phyloP scores from a whole-genome alignment of 441 rosid genomes.

The Aleurites moluccanus region DNA sequence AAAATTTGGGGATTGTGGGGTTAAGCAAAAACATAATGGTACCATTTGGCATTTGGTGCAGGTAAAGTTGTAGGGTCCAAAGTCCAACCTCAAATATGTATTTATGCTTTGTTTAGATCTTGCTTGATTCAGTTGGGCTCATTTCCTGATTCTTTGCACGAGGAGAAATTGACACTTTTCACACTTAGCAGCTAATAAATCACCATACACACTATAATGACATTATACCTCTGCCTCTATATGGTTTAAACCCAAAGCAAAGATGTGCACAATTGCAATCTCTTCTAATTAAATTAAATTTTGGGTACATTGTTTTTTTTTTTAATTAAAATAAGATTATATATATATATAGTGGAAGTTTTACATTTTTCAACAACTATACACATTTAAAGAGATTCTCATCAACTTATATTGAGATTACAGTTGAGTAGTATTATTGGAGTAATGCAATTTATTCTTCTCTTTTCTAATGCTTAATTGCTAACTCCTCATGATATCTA shows the following conservation, averaged over 20 bases:
- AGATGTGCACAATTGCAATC: not conserved
- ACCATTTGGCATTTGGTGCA: not conserved
- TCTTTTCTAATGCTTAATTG: too few relatives aligned
- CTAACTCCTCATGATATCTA: too few relatives aligned
- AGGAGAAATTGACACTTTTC: slow-evolving; percentile 1
- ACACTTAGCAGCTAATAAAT: not conserved
- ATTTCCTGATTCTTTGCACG: slow-evolving; percentile 16
- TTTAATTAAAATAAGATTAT: too few relatives aligned
- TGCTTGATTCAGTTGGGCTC: slow-evolving; percentile 9
- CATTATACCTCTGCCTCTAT: slow-evolving; percentile 7
- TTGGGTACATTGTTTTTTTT: too few relatives aligned
- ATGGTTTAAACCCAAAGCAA: not conserved
- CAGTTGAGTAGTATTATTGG: too few relatives aligned
- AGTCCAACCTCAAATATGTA: not conserved
- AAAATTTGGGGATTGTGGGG: not conserved
- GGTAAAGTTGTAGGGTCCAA: slow-evolving; percentile 19
- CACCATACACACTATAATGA: slow-evolving; percentile 24
- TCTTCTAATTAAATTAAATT: not conserved
- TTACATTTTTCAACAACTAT: too few relatives aligned
- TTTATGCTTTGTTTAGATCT: slow-evolving; percentile 11
- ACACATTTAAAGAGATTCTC: too few relatives aligned
- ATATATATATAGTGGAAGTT: too few relatives aligned
- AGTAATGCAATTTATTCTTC: too few relatives aligned
- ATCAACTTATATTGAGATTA: too few relatives aligned
- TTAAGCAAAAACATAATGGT: not conserved